Evolutionary conservation across 495 filamentous ascomycete genomes (phyloP), one percentile per base, ranked within the genome.

Genomic region (Talaromyces stipitatus): DNA sequence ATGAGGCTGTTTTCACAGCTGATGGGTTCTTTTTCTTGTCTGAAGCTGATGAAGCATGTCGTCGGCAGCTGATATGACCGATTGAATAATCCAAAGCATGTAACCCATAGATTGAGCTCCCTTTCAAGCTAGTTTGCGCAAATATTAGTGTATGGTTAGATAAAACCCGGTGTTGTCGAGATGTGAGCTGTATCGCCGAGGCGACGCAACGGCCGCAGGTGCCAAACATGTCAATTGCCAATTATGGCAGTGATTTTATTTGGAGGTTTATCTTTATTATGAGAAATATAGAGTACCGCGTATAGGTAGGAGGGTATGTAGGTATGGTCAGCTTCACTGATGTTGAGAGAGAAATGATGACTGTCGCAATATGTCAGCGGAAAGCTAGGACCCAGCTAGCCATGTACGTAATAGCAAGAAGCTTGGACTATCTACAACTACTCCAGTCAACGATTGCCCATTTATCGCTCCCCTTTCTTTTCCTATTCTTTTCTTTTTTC

Each of bases 1-100:
- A 50, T 29, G 66, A 60, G 26, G 24, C 20, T 60, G 2, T 28
- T 23, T 58, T 14, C 62, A 52, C 36, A 1, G n/a, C 16, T 41
- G 36, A 4, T 4, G 36, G 36, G 24, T 2, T n/a, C n/a, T n/a
- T 26, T 23, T 20, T 26, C 43, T 47, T 47, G 3, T 58, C 53
- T 16, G 66, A 62, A 38, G 66, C 57, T 24, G 64, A 61, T 50
- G 53, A 41, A 9, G 53, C 53, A 45, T 55, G 20, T 12, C 20
- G 22, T 12, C 53, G 53, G 30, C 18, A 14, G 23, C 3, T 26
- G 43, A n/a, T 47, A 10, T 47, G 5, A 3, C 23, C 20, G 7
- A 2, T 7, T 24, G 43, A n/a, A 8, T 41, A 47, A 9, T 11
- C 18, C 43, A 26, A 23, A 20, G 24, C 24, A 23, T 22, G 12